A percentile compares a stretch with the other conserved stretches of the same genome.
Conservation (phyloP, 495 filamentous ascomycete genomes). For the Aspergillus cavernicola region DNA sequence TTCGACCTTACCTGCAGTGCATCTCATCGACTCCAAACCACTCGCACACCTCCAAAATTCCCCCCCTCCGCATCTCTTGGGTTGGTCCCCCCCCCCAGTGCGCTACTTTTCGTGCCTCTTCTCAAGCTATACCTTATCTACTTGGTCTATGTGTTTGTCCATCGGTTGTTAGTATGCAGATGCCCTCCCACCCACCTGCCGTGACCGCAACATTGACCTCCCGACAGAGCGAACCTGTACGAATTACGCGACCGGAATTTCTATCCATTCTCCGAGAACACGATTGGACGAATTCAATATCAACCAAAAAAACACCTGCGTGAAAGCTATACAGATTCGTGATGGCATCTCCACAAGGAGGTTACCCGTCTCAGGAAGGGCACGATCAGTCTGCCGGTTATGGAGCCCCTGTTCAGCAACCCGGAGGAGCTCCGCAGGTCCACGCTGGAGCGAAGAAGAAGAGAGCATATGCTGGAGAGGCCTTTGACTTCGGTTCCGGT, state of each 20-base stretch:
- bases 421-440: conserved; percentile 26
- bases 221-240: conserved; percentile 21
- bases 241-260: conserved; percentile 15
- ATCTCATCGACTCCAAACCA: conserved; percentile 1
- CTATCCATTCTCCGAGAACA: not conserved
- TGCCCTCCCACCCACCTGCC: conserved; percentile 3
- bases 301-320: not conserved
- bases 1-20: too few relatives aligned
- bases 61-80: not conserved
- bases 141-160: not conserved
- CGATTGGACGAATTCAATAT: conserved; percentile 6
- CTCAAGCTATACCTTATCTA: not conserved
- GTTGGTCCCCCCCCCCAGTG: too few relatives aligned
- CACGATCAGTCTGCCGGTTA: conserved; percentile 44
- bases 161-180: conserved; percentile 19
- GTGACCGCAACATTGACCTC: conserved; percentile 15
- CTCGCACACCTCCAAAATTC: conserved; percentile 2
- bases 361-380: conserved; percentile 55
- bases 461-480: conserved; percentile 86
- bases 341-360: conserved; percentile 62
- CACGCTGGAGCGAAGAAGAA: conserved; percentile 70
- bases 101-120: not conserved
- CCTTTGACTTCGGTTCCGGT: conserved; percentile 88
- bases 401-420: conserved; percentile 36
- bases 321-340: conserved; percentile 15